Evolutionary conservation across 257 asterid genomes (phyloP).

Genomic region (Plectranthus barbatus): DNA sequence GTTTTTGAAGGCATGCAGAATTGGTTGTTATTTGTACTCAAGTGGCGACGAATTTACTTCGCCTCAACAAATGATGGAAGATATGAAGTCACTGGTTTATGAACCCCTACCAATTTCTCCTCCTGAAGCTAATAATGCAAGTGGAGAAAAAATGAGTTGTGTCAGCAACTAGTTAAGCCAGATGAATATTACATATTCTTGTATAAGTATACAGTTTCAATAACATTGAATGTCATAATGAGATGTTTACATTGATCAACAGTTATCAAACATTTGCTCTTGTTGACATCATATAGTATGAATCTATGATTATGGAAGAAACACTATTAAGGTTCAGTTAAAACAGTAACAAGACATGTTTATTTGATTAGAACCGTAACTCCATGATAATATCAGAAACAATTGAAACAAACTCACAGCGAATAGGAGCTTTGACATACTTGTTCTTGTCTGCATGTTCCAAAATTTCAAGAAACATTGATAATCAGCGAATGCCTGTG

Average conservation of each 20-base stretch:
- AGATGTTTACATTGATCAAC: background rate
- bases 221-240: too few relatives aligned
- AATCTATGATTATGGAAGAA: background rate
- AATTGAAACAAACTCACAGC: slow-evolving; percentile 17
- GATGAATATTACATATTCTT: background rate
- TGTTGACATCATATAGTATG: background rate
- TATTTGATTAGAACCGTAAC: background rate
- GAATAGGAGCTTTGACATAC: slow-evolving; percentile 77
- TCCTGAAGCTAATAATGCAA: background rate
- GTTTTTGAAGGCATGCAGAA: slow-evolving; percentile 19
- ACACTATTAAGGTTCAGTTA: too few relatives aligned
- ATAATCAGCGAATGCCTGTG: too few relatives aligned
- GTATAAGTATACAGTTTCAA: too few relatives aligned
- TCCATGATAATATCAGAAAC: background rate
- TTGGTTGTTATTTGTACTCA: slow-evolving; percentile 19
- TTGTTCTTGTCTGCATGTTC: too few relatives aligned
- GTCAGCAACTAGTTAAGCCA: background rate
- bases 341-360: background rate
- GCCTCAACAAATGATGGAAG: slow-evolving; percentile 23
- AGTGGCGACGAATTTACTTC: slow-evolving; percentile 21
- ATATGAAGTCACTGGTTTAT: slow-evolving; percentile 15
- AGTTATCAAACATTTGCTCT: background rate
- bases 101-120: slow-evolving; percentile 10
- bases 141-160: too few relatives aligned
- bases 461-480: too few relatives aligned